These are phyloP conservation scores for Dothidotthia symphoricarpi DNA, from an alignment of 2,329 filamentous ascomycete species.

Conservation along the genomic window DNA sequence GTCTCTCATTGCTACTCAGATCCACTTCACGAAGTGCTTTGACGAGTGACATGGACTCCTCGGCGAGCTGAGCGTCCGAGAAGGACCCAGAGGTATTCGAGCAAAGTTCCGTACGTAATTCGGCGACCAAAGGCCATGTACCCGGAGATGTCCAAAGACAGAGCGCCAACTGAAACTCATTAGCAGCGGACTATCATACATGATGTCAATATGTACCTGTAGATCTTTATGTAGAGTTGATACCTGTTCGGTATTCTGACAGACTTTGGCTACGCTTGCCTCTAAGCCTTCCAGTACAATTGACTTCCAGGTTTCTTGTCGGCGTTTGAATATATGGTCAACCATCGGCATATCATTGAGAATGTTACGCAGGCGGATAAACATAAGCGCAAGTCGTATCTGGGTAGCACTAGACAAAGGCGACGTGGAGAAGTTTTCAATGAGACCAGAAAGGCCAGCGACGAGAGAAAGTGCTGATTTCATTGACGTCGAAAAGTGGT, in stretches of 20 bases:
- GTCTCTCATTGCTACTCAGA: slow-evolving; percentile 20
- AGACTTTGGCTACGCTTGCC: slow-evolving; percentile 17
- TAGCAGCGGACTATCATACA: not conserved
- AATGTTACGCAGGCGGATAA: slow-evolving; percentile 19
- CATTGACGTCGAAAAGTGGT: slow-evolving; percentile 11
- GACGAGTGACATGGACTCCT: slow-evolving; percentile 17
- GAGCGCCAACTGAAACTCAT: slow-evolving; percentile 28
- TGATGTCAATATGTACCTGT: slow-evolving; percentile 24
- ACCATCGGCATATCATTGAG: slow-evolving; percentile 3
- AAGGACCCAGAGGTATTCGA: slow-evolving; percentile 20
- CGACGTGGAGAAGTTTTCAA: slow-evolving; percentile 15
- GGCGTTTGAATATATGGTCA: not conserved
- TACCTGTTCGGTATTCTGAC: slow-evolving; percentile 19
- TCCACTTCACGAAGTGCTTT: slow-evolving; percentile 20
- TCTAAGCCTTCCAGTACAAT: slow-evolving; percentile 17
- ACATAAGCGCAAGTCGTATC: slow-evolving; percentile 21
- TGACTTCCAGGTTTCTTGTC: slow-evolving; percentile 3
- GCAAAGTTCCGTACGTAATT: slow-evolving; percentile 23
- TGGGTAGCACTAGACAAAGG: slow-evolving; percentile 24
- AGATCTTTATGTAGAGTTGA: slow-evolving; percentile 28
- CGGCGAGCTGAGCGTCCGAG: slow-evolving; percentile 21
- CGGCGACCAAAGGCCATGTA: slow-evolving; percentile 25
- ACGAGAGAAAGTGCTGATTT: slow-evolving; percentile 24
- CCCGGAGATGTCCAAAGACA: slow-evolving; percentile 35
- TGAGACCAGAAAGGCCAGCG: slow-evolving; percentile 17